Conservation (phyloP, 192 early-diverging fungal genomes). For the Geosiphon pyriformis region DNA sequence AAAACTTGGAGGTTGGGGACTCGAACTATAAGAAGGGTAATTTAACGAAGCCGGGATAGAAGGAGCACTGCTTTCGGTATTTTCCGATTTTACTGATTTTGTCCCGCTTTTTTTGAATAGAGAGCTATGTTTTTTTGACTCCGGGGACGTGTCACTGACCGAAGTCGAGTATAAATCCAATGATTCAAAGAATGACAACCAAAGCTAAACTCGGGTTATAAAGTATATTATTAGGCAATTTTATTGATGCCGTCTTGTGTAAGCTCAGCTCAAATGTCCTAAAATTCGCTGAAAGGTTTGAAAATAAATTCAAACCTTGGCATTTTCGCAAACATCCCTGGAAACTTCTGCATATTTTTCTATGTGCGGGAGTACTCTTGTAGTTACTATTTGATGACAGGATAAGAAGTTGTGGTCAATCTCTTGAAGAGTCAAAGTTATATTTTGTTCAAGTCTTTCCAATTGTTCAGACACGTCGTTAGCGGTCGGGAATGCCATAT, state of each 20-base stretch:
- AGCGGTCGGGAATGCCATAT: constrained; percentile 7
- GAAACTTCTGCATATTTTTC: constrained; percentile 42
- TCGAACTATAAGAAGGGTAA: neutral
- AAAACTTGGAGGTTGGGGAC: neutral
- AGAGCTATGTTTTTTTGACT: neutral
- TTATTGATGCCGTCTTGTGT: neutral
- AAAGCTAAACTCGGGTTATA: neutral
- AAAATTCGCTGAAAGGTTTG: neutral
- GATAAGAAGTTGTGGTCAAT: constrained; percentile 52
- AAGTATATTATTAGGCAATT: neutral
- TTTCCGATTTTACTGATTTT: neutral
- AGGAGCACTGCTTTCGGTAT: neutral
- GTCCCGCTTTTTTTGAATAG: neutral
- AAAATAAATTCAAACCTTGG: constrained; percentile 27
- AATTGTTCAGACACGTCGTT: constrained; percentile 21
- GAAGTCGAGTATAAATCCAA: constrained; percentile 16
- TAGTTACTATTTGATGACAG: constrained; percentile 46
- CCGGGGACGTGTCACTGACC: constrained; percentile 7
- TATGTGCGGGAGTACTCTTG: constrained; percentile 46
- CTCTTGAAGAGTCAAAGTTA: constrained; percentile 49
- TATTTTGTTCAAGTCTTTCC: constrained; percentile 50
- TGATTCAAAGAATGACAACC: constrained; percentile 21
- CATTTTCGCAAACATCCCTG: constrained; percentile 38
- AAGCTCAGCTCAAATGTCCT: neutral
- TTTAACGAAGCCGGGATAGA: neutral